Evolutionary conservation across 306 rosid genomes (phyloP).

Genomic region (Citrullus colocynthis): DNA sequence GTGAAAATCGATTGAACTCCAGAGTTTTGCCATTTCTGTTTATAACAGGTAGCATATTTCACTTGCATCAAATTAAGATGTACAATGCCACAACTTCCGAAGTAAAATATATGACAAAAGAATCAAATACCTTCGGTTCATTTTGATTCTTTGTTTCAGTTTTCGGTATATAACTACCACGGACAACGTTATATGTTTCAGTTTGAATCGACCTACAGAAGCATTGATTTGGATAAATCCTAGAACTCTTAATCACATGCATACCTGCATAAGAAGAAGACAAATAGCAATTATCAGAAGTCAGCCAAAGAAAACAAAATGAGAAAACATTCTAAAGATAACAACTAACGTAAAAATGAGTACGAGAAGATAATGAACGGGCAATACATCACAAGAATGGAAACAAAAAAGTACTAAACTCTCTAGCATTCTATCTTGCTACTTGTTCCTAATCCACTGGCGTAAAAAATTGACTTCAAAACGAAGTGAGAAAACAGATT

Average conservation of each 20-base stretch:
- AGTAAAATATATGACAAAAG: not conserved
- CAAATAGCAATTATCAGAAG: not conserved
- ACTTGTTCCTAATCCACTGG: not conserved
- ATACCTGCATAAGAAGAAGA: conserved; percentile 18
- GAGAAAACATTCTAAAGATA: not conserved
- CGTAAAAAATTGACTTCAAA: not conserved
- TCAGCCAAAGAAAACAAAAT: not conserved
- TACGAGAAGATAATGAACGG: not conserved
- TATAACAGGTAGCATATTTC: not conserved
- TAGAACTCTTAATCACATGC: conserved; percentile 18
- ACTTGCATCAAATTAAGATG: not conserved
- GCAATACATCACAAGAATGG: not conserved
- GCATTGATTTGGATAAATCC: conserved; percentile 25
- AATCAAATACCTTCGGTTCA: conserved; percentile 27
- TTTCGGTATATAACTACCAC: conserved; percentile 61
- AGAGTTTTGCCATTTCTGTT: not conserved
- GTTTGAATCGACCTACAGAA: conserved; percentile 52
- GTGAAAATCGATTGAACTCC: not conserved
- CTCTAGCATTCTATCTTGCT: not conserved
- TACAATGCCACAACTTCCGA: not conserved
- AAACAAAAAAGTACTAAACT: not conserved
- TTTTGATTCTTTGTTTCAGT: conserved; percentile 22
- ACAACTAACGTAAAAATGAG: not conserved
- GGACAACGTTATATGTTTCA: conserved; percentile 53
- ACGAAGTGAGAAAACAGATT: not conserved